Base-by-base conservation (phyloP, 768 basidiomycete species). In the Boletus edulis region DNA sequence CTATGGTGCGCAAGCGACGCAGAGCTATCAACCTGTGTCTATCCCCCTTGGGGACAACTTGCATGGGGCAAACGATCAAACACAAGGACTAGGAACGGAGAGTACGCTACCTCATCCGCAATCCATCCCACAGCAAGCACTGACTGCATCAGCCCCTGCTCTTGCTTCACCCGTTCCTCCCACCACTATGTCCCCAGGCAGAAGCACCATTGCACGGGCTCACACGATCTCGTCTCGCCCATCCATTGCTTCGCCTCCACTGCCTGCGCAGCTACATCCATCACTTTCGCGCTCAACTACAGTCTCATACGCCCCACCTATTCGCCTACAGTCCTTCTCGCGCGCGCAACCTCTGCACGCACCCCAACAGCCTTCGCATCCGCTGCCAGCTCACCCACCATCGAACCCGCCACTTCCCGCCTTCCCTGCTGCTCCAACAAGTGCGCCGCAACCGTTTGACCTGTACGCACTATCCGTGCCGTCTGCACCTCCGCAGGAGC, bases 361-460 rank as follows among this genome's bases (percentile, higher is more conserved):
- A 4, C 2, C 22, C 0, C 67, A 56, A 17, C 64, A 55, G 9
- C 53, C 39, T 27, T 53, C 45, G 2, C 59, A 60, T 41, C 43
- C 44, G 3, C 59, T 49, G 43, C 55, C 46, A 50, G 61, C 42
- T 11, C 65, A 47, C 45, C 57, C 44, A 31, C 67, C 62, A 56
- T 56, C 68, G 37, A 55, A 57, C 13, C 41, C 60, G 46, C 39
- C 71, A 32, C 68, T 89, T 7, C 81, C 87, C 0, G 77, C 79
- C 49, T 89, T 90, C 70, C 89, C 89, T 1, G 74, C 73, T 29
- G 87, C 74, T 7, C 89, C 88, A 6, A 86, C 84, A 5, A 72
- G 73, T 13, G 67, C 75, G 9, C 86, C 88, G 2, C 82, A 84
- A 64, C 49, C 74, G 6, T 82, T 79, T 66, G 69, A 79, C 27